A percentile compares a stretch with the other conserved stretches of the same genome.
phyloP scores from a whole-genome alignment of 1,284 basidiomycete species.

The Irpex sp. region DNA sequence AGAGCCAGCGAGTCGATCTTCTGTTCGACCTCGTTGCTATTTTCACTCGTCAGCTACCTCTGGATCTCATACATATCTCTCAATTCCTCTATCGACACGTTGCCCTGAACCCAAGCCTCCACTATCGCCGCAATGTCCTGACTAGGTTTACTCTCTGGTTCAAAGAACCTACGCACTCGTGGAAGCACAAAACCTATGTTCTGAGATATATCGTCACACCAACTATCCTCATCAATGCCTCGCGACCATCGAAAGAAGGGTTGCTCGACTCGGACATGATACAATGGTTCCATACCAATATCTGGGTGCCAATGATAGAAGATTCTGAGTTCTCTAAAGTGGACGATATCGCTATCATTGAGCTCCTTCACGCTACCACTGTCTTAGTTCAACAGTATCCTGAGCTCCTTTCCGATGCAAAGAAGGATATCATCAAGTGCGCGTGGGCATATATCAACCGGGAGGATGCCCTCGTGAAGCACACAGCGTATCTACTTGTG shows the following conservation, averaged over 20 bases:
- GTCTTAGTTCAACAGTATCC: constrained; percentile 86
- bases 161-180: constrained; percentile 61
- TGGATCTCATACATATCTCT: constrained; percentile 81
- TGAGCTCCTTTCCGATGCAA: constrained; percentile 71
- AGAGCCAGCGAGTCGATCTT: constrained; percentile 76
- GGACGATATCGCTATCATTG: constrained; percentile 86
- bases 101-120: constrained; percentile 57
- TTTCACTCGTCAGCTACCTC: constrained; percentile 78
- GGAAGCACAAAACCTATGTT: constrained; percentile 83
- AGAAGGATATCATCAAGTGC: constrained; percentile 95
- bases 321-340: constrained; percentile 53
- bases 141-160: constrained; percentile 87
- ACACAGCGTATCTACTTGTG: constrained; percentile 90
- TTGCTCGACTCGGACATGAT: constrained; percentile 75
- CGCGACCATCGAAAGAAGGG: constrained; percentile 48
- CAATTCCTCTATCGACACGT: constrained; percentile 90
- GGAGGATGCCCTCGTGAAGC: constrained; percentile 91
- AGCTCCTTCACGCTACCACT: constrained; percentile 89
- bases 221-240: constrained; percentile 77
- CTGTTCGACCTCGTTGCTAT: constrained; percentile 87
- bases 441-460: constrained; percentile 88
- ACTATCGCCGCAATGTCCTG: constrained; percentile 82
- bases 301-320: constrained; percentile 77
- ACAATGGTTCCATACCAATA: constrained; percentile 62
- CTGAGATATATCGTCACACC: constrained; percentile 90